Base-by-base conservation (phyloP, 106 monocot species). In the Acanthochlamys bracteata region DNA sequence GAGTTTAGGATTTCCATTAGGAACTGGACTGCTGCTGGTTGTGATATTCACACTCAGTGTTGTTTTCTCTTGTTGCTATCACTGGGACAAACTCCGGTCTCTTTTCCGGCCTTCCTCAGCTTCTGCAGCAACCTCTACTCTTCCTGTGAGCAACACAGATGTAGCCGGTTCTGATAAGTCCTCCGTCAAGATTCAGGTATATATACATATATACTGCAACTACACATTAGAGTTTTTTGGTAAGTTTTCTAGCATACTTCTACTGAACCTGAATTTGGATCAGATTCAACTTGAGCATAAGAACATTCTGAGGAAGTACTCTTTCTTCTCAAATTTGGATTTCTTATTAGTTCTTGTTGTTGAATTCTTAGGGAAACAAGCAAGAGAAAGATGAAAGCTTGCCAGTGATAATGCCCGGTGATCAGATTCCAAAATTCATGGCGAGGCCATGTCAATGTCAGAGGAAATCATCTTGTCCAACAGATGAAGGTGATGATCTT, bases 61-160 rank as follows among this genome's bases (percentile, higher is more conserved):
- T 45, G 54, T 82, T 33, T 82, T 86, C 79, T 86, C 86, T 17
- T 78, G 82, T 39, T 86, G 82, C 73, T 82, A 86, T 67, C 86
- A 86, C 71, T 82, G 86, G 86, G 82, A 86, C 33, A 86, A 76
- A 79, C 66, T 79, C 56, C 75, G 74, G 9, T 61, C 82, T 24
- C 75, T 49, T 17, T 49, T 49, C 49, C 12, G 49, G 1, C 10
- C 49, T 17, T 49, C 49, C 2, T 49, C 49, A 3, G 49, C 49
- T 17, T 79, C 27, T 60, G 75, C n/a, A 19, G 13, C 24, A 22
- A 53, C 33, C 60, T 23, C 42, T 41, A 19, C 16, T 41, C 19
- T 27, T 10, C 25, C 23, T 12, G 49, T 49, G 41, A 43, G 12
- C 12, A 19, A 9, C 7, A 17, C 40, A 42, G 20, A 21, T 41